phyloP scores from a whole-genome alignment of 2,329 filamentous ascomycete genomes.

The Aschersonia sp. region DNA sequence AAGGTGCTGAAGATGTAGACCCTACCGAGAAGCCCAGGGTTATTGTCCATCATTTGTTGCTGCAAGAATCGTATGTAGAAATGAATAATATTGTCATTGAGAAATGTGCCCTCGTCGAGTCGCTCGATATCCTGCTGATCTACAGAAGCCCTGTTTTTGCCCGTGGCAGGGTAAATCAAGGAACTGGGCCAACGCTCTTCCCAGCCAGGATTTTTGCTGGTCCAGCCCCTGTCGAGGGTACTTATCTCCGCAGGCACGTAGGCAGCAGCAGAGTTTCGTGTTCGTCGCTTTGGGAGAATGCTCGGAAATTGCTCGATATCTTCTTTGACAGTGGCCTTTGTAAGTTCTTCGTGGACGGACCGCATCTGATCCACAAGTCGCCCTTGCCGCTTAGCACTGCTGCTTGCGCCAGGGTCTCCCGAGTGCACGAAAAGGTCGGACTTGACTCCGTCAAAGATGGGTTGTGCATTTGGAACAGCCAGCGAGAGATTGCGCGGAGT shows the following conservation, averaged over 20 bases:
- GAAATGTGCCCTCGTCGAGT: constrained; percentile 69
- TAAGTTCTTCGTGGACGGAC: neutral
- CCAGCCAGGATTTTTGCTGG: constrained; percentile 35
- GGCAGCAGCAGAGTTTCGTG: constrained; percentile 9
- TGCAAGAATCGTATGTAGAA: constrained; percentile 75
- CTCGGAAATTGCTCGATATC: neutral
- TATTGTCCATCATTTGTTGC: constrained; percentile 37
- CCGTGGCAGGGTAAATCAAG: constrained; percentile 44
- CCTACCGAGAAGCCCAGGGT: constrained; percentile 41
- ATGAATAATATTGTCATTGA: constrained; percentile 86
- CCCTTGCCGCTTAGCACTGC: neutral
- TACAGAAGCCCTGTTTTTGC: constrained; percentile 49
- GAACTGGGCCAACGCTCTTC: constrained; percentile 37
- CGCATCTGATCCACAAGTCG: neutral
- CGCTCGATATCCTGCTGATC: constrained; percentile 59
- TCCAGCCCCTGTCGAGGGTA: constrained; percentile 27
- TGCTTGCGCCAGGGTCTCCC: neutral
- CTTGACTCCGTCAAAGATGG: neutral
- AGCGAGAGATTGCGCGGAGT: too few relatives aligned
- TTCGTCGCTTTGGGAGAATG: constrained; percentile 10
- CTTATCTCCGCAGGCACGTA: constrained; percentile 4
- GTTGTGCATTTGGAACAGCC: neutral
- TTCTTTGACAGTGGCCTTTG: neutral
- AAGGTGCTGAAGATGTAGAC: constrained; percentile 89
- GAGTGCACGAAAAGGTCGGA: neutral